Evolutionary conservation across 225 moss, liverwort and hornwort genomes (phyloP).

Genomic region (Marchantia polymorpha): DNA sequence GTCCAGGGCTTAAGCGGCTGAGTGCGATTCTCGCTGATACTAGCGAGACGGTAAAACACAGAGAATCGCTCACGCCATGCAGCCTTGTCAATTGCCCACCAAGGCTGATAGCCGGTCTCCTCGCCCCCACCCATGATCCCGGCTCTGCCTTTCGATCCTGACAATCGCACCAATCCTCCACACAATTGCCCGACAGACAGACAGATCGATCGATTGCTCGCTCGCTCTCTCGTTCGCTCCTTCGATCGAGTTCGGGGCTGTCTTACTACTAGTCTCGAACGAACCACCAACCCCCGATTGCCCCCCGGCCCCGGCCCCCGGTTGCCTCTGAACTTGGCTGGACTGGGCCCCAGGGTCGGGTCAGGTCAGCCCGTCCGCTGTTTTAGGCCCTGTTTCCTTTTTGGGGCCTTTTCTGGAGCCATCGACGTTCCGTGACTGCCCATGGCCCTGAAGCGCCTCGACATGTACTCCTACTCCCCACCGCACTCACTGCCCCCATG

Average conservation of each 20-base stretch:
- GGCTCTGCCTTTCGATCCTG: too few species aligned
- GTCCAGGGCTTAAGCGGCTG: conserved; percentile 75
- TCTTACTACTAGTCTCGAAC: not conserved
- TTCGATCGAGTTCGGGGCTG: not conserved
- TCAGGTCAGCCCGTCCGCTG: not conserved
- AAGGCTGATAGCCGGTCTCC: conserved; percentile 60
- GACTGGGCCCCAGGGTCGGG: not conserved
- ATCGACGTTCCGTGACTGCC: too few species aligned
- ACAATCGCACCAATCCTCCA: too few species aligned
- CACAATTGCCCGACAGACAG: too few species aligned
- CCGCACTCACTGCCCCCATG: too few species aligned
- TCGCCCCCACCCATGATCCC: conserved; percentile 36
- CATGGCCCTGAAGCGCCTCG: too few species aligned
- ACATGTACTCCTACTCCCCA: too few species aligned
- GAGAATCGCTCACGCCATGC: conserved; percentile 82
- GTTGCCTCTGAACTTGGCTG: not conserved
- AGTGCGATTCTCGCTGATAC: conserved; percentile 56
- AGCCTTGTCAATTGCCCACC: conserved; percentile 93
- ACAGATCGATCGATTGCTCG: not conserved
- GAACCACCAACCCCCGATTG: not conserved
- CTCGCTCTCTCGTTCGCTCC: not conserved
- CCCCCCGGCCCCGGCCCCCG: not conserved
- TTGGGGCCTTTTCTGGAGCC: too few species aligned
- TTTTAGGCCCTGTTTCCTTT: too few species aligned
- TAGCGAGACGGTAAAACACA: conserved; percentile 55